A percentile compares a stretch with the other conserved stretches of the same genome.
Evolutionary conservation across 148 eudicot genomes (phyloP).

Genomic region (Simmondsia chinensis): DNA sequence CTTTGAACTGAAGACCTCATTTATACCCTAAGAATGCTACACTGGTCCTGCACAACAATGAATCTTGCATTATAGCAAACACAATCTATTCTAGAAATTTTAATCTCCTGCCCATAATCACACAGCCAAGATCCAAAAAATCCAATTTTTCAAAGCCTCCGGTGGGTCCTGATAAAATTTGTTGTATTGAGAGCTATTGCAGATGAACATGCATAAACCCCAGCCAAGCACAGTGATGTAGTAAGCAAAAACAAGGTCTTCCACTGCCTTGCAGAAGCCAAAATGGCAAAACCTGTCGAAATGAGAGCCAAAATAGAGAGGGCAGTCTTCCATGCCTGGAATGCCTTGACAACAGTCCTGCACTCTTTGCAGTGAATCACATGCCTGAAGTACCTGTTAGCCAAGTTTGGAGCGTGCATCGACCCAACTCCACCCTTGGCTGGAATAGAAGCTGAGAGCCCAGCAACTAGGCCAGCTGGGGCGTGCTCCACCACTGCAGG

Average conservation of each 20-base stretch:
- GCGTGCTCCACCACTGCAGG: slow-evolving; percentile 95
- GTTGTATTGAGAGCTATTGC: slow-evolving; percentile 69
- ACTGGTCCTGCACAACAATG: no score
- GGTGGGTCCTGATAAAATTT: slow-evolving; percentile 80
- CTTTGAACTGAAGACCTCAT: no score
- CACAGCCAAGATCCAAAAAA: no score
- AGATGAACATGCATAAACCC: slow-evolving; percentile 54
- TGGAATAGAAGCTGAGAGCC: slow-evolving; percentile 68
- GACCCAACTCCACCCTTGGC: slow-evolving; percentile 81
- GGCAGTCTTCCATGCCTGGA: slow-evolving; percentile 57
- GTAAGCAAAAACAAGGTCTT: slow-evolving; percentile 46
- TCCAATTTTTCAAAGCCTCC: slow-evolving; percentile 61
- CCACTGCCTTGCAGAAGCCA: slow-evolving; percentile 74
- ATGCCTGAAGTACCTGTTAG: slow-evolving; percentile 79
- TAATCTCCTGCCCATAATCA: no score
- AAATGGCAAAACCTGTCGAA: slow-evolving; percentile 59
- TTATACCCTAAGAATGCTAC: no score
- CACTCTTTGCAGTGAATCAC: slow-evolving; percentile 87
- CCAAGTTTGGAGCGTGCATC: slow-evolving; percentile 66
- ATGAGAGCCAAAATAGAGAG: slow-evolving; percentile 45
- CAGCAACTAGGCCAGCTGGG: slow-evolving; percentile 87
- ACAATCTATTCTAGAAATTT: no score
- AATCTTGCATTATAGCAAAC: no score
- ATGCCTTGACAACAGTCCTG: slow-evolving; percentile 43
- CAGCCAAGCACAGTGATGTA: slow-evolving; percentile 53